Conservation (phyloP, 75 land plant species). For the Pinus taeda region DNA sequence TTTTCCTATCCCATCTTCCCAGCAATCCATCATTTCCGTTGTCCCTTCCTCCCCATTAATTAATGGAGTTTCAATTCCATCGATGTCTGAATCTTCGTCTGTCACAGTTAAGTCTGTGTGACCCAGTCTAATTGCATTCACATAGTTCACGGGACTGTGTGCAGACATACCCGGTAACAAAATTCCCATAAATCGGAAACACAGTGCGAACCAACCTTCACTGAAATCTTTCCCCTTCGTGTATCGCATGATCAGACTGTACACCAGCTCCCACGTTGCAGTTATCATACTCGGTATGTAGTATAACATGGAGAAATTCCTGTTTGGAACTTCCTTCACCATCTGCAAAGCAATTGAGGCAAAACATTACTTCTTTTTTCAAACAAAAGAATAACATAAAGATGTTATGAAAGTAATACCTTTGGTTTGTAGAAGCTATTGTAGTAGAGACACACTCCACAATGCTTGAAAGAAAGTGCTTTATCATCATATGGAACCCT, state of each 20-base stretch:
- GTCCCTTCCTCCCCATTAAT: too few relatives aligned
- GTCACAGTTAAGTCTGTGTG: too few relatives aligned
- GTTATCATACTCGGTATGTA: slow-evolving; percentile 18
- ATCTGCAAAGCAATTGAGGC: slow-evolving; percentile 19
- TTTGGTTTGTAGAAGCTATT: slow-evolving; percentile 35
- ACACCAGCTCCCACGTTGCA: slow-evolving; percentile 54
- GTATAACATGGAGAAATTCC: slow-evolving; percentile 36
- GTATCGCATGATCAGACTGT: slow-evolving; percentile 24
- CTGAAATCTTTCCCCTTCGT: slow-evolving; percentile 29
- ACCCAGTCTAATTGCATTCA: too few relatives aligned
- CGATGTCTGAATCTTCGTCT: too few relatives aligned
- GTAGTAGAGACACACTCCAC: slow-evolving; percentile 56
- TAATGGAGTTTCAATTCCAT: too few relatives aligned
- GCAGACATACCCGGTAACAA: too few relatives aligned
- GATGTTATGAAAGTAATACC: not conserved
- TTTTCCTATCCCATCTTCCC: too few relatives aligned
- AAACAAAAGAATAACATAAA: too few relatives aligned
- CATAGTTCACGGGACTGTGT: too few relatives aligned
- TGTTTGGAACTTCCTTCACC: slow-evolving; percentile 59
- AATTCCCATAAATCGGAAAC: slow-evolving; percentile 5
- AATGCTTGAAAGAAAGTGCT: slow-evolving; percentile 58
- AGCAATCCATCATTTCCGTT: too few relatives aligned
- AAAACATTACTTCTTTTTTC: too few relatives aligned
- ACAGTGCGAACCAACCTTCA: slow-evolving; percentile 36
- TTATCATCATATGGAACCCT: slow-evolving; percentile 50